Evolutionary conservation across 164 flowering plant genomes (phyloP).

Genomic region (Annona cherimola): DNA sequence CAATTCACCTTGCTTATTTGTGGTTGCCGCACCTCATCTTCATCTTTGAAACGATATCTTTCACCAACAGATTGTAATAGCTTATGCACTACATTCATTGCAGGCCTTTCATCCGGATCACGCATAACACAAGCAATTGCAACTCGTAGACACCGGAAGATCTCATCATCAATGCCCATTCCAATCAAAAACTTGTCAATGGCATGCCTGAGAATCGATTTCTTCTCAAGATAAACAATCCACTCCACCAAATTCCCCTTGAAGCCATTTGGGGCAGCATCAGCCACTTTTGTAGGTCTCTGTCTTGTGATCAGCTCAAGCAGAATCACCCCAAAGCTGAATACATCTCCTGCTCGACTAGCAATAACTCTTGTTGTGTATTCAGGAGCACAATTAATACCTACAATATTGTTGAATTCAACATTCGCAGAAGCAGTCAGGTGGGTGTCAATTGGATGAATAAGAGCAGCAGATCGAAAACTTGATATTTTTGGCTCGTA

Average conservation of each 20-base stretch:
- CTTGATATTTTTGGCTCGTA: conserved; percentile 23
- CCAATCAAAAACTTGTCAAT: conserved; percentile 32
- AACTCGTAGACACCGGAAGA: conserved; percentile 48
- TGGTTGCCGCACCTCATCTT: neutral
- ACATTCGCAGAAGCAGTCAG: conserved; percentile 19
- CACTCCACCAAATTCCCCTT: conserved; percentile 24
- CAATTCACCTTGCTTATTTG: neutral
- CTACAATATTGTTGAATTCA: conserved; percentile 19
- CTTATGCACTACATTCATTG: conserved; percentile 69
- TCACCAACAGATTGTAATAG: conserved; percentile 60
- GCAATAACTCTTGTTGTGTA: conserved; percentile 19
- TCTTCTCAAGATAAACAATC: conserved; percentile 11
- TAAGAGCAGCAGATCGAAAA: conserved; percentile 19
- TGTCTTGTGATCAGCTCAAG: conserved; percentile 25
- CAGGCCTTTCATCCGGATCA: conserved; percentile 57
- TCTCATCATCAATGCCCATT: conserved; percentile 47
- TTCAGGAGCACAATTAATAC: conserved; percentile 22
- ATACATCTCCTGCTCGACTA: conserved; percentile 24
- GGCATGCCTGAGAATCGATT: conserved; percentile 11
- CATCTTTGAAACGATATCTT: conserved; percentile 23
- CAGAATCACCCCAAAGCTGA: conserved; percentile 23
- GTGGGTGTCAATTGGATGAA: conserved; percentile 21
- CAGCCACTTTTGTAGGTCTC: conserved; percentile 16
- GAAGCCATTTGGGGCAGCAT: conserved; percentile 20
- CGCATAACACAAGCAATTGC: conserved; percentile 43